Evolutionary conservation across 106 monocot species (phyloP).

Genomic region (Agapanthus africanus): DNA sequence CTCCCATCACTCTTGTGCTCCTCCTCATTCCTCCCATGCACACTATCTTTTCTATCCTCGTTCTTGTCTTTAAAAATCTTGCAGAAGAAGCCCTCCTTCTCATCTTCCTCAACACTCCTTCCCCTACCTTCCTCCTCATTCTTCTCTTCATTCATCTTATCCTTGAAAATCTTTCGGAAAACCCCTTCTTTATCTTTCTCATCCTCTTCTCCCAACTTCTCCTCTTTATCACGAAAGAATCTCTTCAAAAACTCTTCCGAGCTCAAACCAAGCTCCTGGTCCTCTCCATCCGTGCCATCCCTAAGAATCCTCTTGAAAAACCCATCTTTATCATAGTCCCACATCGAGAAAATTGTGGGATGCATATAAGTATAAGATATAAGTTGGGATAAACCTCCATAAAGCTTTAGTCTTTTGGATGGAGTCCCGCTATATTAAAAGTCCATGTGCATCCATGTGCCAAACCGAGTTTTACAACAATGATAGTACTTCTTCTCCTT

Average conservation of each 20-base stretch:
- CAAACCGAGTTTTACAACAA: too few species aligned
- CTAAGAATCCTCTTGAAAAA: slow-evolving; percentile 43
- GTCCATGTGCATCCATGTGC: too few species aligned
- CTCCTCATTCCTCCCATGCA: slow-evolving; percentile 26
- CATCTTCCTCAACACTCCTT: slow-evolving; percentile 40
- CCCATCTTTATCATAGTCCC: slow-evolving; percentile 53
- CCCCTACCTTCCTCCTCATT: slow-evolving; percentile 39
- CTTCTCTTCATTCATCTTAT: slow-evolving; percentile 49
- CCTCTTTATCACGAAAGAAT: slow-evolving; percentile 72
- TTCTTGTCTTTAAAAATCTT: slow-evolving; percentile 61
- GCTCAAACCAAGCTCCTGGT: slow-evolving; percentile 18
- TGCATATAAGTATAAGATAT: too few species aligned
- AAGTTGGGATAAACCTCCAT: too few species aligned
- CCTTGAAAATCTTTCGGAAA: slow-evolving; percentile 46
- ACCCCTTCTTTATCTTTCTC: slow-evolving; percentile 49
- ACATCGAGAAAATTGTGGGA: too few species aligned
- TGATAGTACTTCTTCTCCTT: too few species aligned
- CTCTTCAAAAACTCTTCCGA: slow-evolving; percentile 40
- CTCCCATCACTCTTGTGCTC: slow-evolving; percentile 18
- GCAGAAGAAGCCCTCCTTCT: slow-evolving; percentile 57
- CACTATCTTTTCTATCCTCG: slow-evolving; percentile 29
- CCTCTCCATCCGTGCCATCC: slow-evolving; percentile 44
- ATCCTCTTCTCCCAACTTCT: slow-evolving; percentile 52
- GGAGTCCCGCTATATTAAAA: too few species aligned
- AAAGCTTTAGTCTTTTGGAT: too few species aligned